A percentile compares a stretch with the other conserved stretches of the same genome.
These are phyloP conservation scores for Zizania palustris DNA, from an alignment of 202 grass and related monocot species.

Conservation along the genomic window DNA sequence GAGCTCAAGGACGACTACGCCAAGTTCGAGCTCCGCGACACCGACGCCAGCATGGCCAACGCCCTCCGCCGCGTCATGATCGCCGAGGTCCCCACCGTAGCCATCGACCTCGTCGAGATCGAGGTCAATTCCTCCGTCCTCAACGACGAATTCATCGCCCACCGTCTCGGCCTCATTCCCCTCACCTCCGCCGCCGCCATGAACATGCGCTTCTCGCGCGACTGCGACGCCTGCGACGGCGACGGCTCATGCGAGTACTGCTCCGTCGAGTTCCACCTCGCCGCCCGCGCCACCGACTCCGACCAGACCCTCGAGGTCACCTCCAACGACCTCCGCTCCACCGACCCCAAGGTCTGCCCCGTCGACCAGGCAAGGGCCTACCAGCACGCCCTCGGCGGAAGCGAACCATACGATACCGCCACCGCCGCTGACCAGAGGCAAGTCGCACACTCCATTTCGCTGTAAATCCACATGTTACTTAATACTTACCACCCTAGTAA, in stretches of 20 bases:
- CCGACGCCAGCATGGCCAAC: constrained; percentile 95
- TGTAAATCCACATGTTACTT: too few species aligned
- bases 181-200: constrained; percentile 82
- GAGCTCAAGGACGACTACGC: constrained; percentile 78
- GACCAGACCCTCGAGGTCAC: constrained; percentile 92
- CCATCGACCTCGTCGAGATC: constrained; percentile 96
- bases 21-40: constrained; percentile 92
- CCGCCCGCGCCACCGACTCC: constrained; percentile 68
- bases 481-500: too few species aligned
- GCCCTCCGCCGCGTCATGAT: constrained; percentile 95
- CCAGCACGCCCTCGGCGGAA: constrained; percentile 42
- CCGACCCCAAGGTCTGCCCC: constrained; percentile 67
- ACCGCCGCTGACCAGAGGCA: constrained; percentile 55
- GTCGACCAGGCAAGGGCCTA: constrained; percentile 62
- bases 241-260: constrained; percentile 88
- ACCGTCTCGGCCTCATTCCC: constrained; percentile 88
- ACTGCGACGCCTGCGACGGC: constrained; percentile 88
- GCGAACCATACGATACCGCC: constrained; percentile 36
- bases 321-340: constrained; percentile 64
- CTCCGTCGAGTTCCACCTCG: constrained; percentile 87
- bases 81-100: constrained; percentile 89
- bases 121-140: constrained; percentile 87
- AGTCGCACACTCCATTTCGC: not conserved
- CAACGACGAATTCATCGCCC: constrained; percentile 96
- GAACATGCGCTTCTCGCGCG: constrained; percentile 91